A percentile compares a stretch with the other conserved stretches of the same genome.
Evolutionary conservation across 140 eudicot species (phyloP).

Genomic region (Ambrosia hybrid): DNA sequence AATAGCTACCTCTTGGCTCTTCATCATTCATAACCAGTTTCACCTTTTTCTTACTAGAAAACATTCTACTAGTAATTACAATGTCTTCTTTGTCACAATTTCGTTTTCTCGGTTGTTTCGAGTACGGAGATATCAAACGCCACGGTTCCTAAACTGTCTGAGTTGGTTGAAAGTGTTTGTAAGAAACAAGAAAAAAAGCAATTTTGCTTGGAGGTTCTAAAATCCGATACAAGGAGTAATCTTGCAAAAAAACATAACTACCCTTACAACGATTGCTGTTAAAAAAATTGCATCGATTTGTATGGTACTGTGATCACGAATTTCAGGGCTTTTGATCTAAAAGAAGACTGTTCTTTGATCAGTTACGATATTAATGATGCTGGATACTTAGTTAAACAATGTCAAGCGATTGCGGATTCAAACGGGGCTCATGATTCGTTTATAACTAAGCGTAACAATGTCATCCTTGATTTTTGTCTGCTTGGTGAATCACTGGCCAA

Average conservation of each 20-base stretch:
- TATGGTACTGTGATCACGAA: too few relatives aligned
- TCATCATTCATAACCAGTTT: not conserved
- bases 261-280: not conserved
- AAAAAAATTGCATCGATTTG: too few relatives aligned
- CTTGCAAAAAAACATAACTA: constrained; percentile 4
- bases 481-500: too few relatives aligned
- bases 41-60: not conserved
- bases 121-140: constrained; percentile 4
- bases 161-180: constrained; percentile 17
- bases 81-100: not conserved
- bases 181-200: not conserved
- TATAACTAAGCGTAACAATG: too few relatives aligned
- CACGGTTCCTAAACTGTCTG: not conserved
- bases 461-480: too few relatives aligned
- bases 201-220: not conserved
- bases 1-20: not conserved
- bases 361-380: too few relatives aligned
- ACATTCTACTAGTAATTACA: not conserved
- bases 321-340: too few relatives aligned
- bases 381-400: too few relatives aligned
- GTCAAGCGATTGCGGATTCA: too few relatives aligned
- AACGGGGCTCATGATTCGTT: too few relatives aligned
- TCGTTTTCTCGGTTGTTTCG: not conserved
- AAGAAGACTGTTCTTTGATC: too few relatives aligned
- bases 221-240: constrained; percentile 4